phyloP scores from a whole-genome alignment of 2,329 filamentous ascomycete genomes.

The Seiridium cupressi region DNA sequence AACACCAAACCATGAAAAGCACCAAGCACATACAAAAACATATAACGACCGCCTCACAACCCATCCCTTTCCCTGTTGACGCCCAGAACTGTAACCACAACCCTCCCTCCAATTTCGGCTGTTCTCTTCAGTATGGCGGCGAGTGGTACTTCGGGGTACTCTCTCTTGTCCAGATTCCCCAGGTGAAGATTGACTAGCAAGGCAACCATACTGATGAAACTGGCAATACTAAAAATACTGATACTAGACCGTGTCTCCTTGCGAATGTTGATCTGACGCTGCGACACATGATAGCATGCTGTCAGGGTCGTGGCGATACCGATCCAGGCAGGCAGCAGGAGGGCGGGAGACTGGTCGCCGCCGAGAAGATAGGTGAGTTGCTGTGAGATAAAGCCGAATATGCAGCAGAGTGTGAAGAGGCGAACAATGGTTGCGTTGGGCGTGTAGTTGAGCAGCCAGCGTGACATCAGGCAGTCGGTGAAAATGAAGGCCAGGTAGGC shows the following conservation, averaged over 20 bases:
- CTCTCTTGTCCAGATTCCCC: constrained; percentile 36
- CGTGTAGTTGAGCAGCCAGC: constrained; percentile 84
- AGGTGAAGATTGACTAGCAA: constrained; percentile 67
- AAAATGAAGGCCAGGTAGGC: constrained; percentile 82
- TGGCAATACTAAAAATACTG: constrained; percentile 72
- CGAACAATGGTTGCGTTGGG: constrained; percentile 78
- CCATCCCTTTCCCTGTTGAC: constrained; percentile 7
- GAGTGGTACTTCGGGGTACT: constrained; percentile 60
- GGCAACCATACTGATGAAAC: constrained; percentile 72
- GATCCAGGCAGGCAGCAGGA: constrained; percentile 76
- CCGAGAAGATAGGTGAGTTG: constrained; percentile 70
- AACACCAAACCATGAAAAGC: neutral
- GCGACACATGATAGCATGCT: constrained; percentile 72
- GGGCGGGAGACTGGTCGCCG: constrained; percentile 66
- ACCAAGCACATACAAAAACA: neutral
- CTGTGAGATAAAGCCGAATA: constrained; percentile 74
- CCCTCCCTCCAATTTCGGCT: constrained; percentile 9
- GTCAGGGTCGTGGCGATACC: constrained; percentile 73
- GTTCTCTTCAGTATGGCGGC: constrained; percentile 34
- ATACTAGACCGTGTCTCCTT: constrained; percentile 78
- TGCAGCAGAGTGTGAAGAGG: constrained; percentile 70
- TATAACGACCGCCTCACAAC: neutral
- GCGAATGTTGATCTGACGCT: constrained; percentile 76
- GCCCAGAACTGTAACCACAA: constrained; percentile 8
- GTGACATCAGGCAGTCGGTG: constrained; percentile 80